These are phyloP conservation scores for Trapa incisa DNA, from an alignment of 345 rosid genomes.

Conservation along the genomic window DNA sequence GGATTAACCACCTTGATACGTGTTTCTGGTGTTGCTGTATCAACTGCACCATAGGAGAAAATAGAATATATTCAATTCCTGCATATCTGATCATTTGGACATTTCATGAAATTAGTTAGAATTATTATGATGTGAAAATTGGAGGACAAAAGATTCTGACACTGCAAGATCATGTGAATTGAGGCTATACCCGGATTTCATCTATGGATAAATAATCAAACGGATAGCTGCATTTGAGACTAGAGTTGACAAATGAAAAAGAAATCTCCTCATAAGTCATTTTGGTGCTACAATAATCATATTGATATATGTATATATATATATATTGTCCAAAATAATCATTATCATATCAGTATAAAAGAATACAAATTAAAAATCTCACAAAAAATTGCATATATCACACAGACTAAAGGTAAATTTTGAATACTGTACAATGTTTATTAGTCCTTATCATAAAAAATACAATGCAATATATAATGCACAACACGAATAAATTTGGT, in stretches of 20 bases:
- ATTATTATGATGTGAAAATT: neutral
- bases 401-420: no score
- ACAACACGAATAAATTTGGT: no score
- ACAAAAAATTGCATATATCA: no score
- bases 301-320: neutral
- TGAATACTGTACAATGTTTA: no score
- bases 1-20: conserved; percentile 81
- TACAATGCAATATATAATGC: no score
- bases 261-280: neutral
- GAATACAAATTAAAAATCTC: no score
- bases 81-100: neutral
- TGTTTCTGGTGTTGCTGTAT: conserved; percentile 67
- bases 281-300: neutral
- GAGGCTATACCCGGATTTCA: neutral
- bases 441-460: no score
- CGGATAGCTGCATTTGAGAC: neutral
- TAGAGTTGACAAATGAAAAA: neutral
- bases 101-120: neutral
- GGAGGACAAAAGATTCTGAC: neutral
- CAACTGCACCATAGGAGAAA: conserved; percentile 65
- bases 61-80: conserved; percentile 1
- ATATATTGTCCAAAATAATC: no score
- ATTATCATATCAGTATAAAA: no score
- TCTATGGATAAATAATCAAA: neutral
- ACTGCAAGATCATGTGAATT: neutral